Conservation (phyloP, 1,284 basidiomycete genomes). For the Ustilago curta region DNA sequence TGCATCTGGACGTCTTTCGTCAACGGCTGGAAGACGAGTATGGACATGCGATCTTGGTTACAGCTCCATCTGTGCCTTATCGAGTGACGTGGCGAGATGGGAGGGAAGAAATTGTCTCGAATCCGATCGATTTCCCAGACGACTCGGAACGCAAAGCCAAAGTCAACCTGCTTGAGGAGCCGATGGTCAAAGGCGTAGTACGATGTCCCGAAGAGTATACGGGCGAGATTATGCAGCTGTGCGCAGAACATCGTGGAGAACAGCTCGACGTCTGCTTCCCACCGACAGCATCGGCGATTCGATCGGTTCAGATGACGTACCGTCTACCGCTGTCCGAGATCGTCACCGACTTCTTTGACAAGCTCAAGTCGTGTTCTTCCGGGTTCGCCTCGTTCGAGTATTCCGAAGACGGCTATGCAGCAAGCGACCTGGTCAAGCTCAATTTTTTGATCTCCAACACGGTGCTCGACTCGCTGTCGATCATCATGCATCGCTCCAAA, state of each 20-base stretch:
- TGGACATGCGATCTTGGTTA: conserved; percentile 65
- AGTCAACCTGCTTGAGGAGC: conserved; percentile 57
- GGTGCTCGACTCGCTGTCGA: conserved; percentile 63
- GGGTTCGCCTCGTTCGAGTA: conserved; percentile 68
- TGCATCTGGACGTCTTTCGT: conserved; percentile 97
- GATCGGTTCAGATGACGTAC: conserved; percentile 63
- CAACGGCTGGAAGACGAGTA: conserved; percentile 98
- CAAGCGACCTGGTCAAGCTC: conserved; percentile 64
- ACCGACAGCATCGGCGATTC: conserved; percentile 39
- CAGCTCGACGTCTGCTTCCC: conserved; percentile 59
- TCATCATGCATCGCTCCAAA: conserved; percentile 65
- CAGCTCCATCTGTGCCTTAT: conserved; percentile 66
- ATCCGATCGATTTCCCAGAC: conserved; percentile 66
- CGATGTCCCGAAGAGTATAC: conserved; percentile 66
- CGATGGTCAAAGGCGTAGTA: conserved; percentile 62
- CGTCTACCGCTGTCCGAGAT: conserved; percentile 65
- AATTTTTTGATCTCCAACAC: conserved; percentile 62
- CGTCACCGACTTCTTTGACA: conserved; percentile 68
- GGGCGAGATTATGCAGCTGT: conserved; percentile 68
- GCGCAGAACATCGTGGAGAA: conserved; percentile 65
- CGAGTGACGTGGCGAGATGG: conserved; percentile 59
- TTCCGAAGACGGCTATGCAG: conserved; percentile 56
- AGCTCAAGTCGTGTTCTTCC: conserved; percentile 67
- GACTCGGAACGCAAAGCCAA: conserved; percentile 55
- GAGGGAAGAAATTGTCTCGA: conserved; percentile 55